Conservation (phyloP, 2,329 filamentous ascomycete species). For the Xylariaceae sp. region DNA sequence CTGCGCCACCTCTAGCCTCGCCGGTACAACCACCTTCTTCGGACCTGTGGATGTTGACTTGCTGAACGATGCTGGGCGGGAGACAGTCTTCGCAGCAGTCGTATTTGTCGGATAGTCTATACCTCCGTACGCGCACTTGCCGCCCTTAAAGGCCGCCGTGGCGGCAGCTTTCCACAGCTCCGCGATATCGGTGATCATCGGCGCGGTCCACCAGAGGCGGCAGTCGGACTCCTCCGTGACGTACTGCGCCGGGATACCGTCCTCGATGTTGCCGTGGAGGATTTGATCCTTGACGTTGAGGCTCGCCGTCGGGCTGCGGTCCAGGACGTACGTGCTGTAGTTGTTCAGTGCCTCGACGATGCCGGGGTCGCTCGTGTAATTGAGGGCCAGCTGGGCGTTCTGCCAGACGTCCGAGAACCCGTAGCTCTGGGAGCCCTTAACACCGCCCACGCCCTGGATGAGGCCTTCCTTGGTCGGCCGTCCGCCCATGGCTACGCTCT, state of each 20-base stretch:
- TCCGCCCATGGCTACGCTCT: constrained; percentile 57
- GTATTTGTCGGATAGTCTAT: constrained; percentile 28
- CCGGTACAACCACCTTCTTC: constrained; percentile 12
- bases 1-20: constrained; percentile 16
- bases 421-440: constrained; percentile 52
- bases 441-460: constrained; percentile 58
- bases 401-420: constrained; percentile 35
- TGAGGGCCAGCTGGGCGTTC: constrained; percentile 30
- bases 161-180: constrained; percentile 52
- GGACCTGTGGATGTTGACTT: constrained; percentile 25
- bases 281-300: constrained; percentile 47
- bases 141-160: constrained; percentile 44
- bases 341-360: constrained; percentile 35
- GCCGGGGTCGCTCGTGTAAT: constrained; percentile 32
- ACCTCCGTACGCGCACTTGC: constrained; percentile 43
- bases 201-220: constrained; percentile 53
- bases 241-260: constrained; percentile 51
- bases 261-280: constrained; percentile 39
- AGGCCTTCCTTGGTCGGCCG: constrained; percentile 45
- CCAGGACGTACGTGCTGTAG: constrained; percentile 38
- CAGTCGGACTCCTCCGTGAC: constrained; percentile 52
- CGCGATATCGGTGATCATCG: constrained; percentile 50
- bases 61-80: constrained; percentile 22
- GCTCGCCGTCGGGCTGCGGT: constrained; percentile 38
- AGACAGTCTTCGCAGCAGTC: constrained; percentile 17